A percentile compares a stretch with the other conserved stretches of the same genome.
These are phyloP conservation scores for Vicia sativa DNA, from an alignment of 306 rosid species.

Conservation along the genomic window DNA sequence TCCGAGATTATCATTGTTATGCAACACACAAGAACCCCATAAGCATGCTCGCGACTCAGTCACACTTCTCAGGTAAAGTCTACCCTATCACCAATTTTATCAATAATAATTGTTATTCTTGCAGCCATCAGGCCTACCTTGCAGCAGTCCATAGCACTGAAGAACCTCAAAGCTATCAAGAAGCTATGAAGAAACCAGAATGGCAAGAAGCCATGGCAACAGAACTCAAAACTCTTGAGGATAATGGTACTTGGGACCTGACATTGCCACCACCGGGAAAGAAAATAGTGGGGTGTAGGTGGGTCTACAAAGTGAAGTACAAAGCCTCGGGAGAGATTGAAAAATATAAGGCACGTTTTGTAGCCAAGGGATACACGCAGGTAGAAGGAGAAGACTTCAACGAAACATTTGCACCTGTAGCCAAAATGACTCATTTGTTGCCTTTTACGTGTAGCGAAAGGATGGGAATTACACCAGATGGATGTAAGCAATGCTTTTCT, in stretches of 20 bases:
- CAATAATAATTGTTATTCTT: not conserved
- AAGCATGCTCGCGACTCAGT: too few species aligned
- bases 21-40: too few species aligned
- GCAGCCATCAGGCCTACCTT: not conserved
- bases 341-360: too few species aligned
- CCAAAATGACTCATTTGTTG: not conserved
- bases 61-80: too few species aligned
- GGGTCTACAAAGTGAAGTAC: not conserved
- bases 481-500: too few species aligned
- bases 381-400: not conserved
- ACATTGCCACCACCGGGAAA: not conserved
- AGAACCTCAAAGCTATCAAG: not conserved
- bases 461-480: too few species aligned
- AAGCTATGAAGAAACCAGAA: not conserved
- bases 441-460: too few species aligned
- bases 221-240: not conserved
- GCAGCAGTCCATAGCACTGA: not conserved
- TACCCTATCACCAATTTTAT: not conserved
- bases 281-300: not conserved
- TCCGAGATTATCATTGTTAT: too few species aligned
- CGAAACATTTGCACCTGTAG: too few species aligned
- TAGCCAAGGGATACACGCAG: not conserved
- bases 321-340: too few species aligned
- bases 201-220: not conserved
- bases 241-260: not conserved